Evolutionary conservation across 495 filamentous ascomycete species (phyloP).

Genomic region (Parachaetomium inaequale): DNA sequence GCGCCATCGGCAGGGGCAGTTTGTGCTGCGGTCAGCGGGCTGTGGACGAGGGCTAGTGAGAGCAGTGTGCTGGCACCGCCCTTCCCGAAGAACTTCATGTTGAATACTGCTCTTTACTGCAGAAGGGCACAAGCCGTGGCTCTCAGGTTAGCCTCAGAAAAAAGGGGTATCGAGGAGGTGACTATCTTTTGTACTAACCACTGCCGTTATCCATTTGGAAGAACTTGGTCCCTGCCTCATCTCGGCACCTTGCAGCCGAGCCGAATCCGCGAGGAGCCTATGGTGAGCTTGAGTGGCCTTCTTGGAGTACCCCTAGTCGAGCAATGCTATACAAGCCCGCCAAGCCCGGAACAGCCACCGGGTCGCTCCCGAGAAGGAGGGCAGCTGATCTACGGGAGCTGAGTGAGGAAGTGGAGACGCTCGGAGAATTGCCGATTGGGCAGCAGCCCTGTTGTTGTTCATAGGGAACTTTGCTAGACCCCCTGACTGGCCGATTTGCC

Average conservation of each 20-base stretch:
- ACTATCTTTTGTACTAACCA: neutral
- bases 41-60: conserved; percentile 10
- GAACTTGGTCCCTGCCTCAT: neutral
- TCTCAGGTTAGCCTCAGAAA: neutral
- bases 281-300: neutral
- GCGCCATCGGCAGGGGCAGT: conserved; percentile 10
- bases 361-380: neutral
- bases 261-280: neutral
- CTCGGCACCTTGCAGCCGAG: neutral
- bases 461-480: neutral
- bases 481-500: neutral
- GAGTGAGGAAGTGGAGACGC: neutral
- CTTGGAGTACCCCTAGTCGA: neutral
- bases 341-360: conserved; percentile 5
- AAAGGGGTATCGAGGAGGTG: neutral
- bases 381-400: neutral
- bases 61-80: conserved; percentile 6
- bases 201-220: neutral
- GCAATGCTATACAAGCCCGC: neutral
- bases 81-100: conserved; percentile 16
- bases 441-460: neutral
- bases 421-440: conserved; percentile 10
- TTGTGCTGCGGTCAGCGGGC: conserved; percentile 6
- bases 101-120: neutral
- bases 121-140: neutral